Percentiles rank a stretch among this genome's conserved stretches.
Evolutionary conservation across 2,329 filamentous ascomycete genomes (phyloP).

Genomic region (Colletotrichum sp.): DNA sequence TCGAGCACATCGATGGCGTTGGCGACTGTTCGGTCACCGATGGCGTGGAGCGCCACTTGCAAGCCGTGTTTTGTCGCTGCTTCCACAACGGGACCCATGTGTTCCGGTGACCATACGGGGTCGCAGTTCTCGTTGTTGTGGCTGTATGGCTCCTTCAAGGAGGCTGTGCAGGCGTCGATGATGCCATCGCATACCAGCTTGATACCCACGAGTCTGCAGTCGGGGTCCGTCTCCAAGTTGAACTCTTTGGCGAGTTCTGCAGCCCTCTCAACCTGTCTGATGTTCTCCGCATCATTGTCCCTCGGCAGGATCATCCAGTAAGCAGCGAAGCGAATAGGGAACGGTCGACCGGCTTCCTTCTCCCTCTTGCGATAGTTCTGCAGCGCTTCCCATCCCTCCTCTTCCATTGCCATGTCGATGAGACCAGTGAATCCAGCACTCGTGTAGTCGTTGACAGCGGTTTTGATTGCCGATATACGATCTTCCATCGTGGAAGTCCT

Average conservation of each 20-base stretch:
- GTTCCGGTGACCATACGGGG: slow-evolving; percentile 58
- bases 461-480: slow-evolving; percentile 48
- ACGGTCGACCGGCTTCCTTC: slow-evolving; percentile 29
- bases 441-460: slow-evolving; percentile 54
- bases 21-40: slow-evolving; percentile 64
- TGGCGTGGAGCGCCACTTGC: slow-evolving; percentile 69
- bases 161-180: slow-evolving; percentile 62
- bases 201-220: slow-evolving; percentile 48
- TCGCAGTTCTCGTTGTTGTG: slow-evolving; percentile 50
- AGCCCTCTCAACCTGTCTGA: slow-evolving; percentile 56
- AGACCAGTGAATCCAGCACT: slow-evolving; percentile 57
- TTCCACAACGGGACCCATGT: slow-evolving; percentile 58
- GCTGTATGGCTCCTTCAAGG: slow-evolving; percentile 55
- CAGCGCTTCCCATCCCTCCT: slow-evolving; percentile 57
- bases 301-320: slow-evolving; percentile 61
- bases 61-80: slow-evolving; percentile 44
- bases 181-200: slow-evolving; percentile 65
- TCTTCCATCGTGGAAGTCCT: slow-evolving; percentile 51
- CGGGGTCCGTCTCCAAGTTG: slow-evolving; percentile 40
- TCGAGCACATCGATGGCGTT: slow-evolving; percentile 64
- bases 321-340: slow-evolving; percentile 55
- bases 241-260: slow-evolving; percentile 50
- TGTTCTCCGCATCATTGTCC: slow-evolving; percentile 44
- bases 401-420: slow-evolving; percentile 66
- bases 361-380: slow-evolving; percentile 36